Evolutionary conservation across 805 yeast genomes (phyloP), one percentile per base, ranked within the genome.

Genomic region (Metschnikowia continentalis): DNA sequence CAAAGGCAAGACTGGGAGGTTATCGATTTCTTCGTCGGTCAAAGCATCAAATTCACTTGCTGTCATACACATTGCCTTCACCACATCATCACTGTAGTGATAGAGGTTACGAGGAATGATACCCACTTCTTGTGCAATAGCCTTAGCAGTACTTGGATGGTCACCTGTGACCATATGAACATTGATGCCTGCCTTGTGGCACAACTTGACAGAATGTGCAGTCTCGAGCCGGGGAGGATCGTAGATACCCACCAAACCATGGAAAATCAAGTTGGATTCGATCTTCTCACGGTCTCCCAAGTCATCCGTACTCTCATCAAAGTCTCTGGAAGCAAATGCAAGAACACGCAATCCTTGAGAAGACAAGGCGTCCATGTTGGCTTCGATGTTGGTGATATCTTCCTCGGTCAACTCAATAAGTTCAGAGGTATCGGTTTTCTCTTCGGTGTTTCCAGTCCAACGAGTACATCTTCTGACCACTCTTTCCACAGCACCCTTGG

Each of bases 41-140:
- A 86, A 71, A 3, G 74, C 73, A 63, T 86, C 92, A 68, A 86
- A 87, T 53, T 86, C 83, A 47, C 75, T 60, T 3, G 91, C 94
- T 6, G 89, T 81, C 88, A 87, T 83, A 30, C 84, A 85, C 89
- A 86, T 84, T 2, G 77, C 76, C 50, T 76, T 67, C 42, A 81
- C 81, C 46, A 84, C 81, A 6, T 80, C 82, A 13, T 70, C 74
- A 17, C 84, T 62, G 62, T 80, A 82, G 55, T 80, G 79, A 56
- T 75, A 75, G 61, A 82, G 64, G 65, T 86, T 78, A 51, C 56
- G 67, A 13, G 76, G 62, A 32, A 59, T 49, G 32, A 59, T 59
- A 11, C 62, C 62, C n/a, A 59, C 62, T 26, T 59, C 61, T 36
- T 59, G 61, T 10, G 62, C 62, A 49, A 59, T 59, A 8, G 62